These are phyloP conservation scores for Fabrea salina DNA, from an alignment of 169 alveolate genomes.

Conservation along the genomic window DNA sequence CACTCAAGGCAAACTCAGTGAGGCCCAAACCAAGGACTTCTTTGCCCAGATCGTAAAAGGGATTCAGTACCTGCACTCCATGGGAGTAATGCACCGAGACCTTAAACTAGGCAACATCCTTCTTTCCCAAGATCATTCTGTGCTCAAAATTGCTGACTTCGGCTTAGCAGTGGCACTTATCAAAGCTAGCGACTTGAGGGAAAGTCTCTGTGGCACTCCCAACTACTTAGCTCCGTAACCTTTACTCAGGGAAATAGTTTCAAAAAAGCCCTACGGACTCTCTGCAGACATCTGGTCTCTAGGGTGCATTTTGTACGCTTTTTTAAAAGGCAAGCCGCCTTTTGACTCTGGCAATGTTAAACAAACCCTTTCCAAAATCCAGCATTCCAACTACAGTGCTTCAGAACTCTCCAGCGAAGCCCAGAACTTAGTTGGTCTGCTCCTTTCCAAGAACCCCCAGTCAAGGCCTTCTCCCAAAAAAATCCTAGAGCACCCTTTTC, in stretches of 20 bases:
- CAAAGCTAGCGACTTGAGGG: slow-evolving; percentile 66
- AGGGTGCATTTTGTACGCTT: slow-evolving; percentile 71
- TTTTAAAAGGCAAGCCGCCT: slow-evolving; percentile 71
- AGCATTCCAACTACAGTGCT: slow-evolving; percentile 40
- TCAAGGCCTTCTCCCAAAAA: slow-evolving; percentile 48
- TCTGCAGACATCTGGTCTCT: slow-evolving; percentile 73
- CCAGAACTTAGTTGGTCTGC: slow-evolving; percentile 52
- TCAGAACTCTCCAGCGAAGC: slow-evolving; percentile 53
- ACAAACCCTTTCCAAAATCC: slow-evolving; percentile 57
- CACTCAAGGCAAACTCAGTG: background rate
- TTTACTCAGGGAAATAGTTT: slow-evolving; percentile 39
- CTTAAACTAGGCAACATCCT: slow-evolving; percentile 80
- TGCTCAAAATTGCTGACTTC: slow-evolving; percentile 73
- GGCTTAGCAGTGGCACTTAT: slow-evolving; percentile 74
- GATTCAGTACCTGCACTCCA: slow-evolving; percentile 68
- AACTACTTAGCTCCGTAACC: slow-evolving; percentile 75
- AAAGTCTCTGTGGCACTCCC: slow-evolving; percentile 82
- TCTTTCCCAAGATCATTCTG: slow-evolving; percentile 65
- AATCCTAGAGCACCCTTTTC: slow-evolving; percentile 64
- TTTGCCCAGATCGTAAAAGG: slow-evolving; percentile 65
- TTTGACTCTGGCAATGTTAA: slow-evolving; percentile 62
- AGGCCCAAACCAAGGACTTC: background rate
- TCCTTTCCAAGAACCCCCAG: slow-evolving; percentile 54
- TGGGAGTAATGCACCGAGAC: slow-evolving; percentile 81
- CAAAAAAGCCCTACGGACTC: slow-evolving; percentile 54